Evolutionary conservation across 805 yeast genomes (phyloP).

Genomic region (Yarrowia yakushimensis): DNA sequence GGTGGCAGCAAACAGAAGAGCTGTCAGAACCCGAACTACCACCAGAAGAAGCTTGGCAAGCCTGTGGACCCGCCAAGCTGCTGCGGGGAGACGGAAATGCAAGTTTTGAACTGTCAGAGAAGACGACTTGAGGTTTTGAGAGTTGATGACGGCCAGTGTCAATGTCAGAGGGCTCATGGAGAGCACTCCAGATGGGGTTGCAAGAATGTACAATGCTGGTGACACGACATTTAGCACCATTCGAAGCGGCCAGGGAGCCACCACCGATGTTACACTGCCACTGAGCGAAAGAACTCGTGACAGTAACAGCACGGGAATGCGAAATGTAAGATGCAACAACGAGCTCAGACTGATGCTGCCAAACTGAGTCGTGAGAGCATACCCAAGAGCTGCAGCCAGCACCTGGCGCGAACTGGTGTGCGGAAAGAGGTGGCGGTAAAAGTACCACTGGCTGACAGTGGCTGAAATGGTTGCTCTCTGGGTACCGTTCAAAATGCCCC

Average conservation of each 20-base stretch:
- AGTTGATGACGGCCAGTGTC: slow-evolving; percentile 39
- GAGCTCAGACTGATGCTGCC: slow-evolving; percentile 40
- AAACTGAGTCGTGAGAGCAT: slow-evolving; percentile 36
- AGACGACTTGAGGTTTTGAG: slow-evolving; percentile 37
- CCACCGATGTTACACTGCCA: background rate
- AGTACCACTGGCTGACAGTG: slow-evolving; percentile 42
- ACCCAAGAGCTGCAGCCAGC: slow-evolving; percentile 32
- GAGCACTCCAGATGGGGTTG: slow-evolving; percentile 35
- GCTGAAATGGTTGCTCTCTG: slow-evolving; percentile 40
- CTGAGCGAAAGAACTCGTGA: slow-evolving; percentile 33
- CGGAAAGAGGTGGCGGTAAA: slow-evolving; percentile 33
- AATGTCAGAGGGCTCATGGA: slow-evolving; percentile 41
- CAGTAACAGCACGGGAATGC: slow-evolving; percentile 40
- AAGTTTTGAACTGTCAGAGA: slow-evolving; percentile 34
- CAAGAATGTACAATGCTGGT: slow-evolving; percentile 29
- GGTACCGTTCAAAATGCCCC: slow-evolving; percentile 41
- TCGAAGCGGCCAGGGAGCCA: slow-evolving; percentile 26
- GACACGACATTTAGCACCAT: slow-evolving; percentile 24
- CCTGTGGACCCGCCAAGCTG: slow-evolving; percentile 38
- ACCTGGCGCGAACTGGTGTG: slow-evolving; percentile 29
- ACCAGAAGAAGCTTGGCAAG: slow-evolving; percentile 40
- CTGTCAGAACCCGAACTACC: slow-evolving; percentile 40
- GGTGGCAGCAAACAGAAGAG: slow-evolving; percentile 39
- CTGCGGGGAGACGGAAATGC: slow-evolving; percentile 25
- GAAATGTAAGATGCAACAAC: slow-evolving; percentile 35